Percentiles rank a stretch among this genome's conserved stretches.
These are phyloP conservation scores for Albifimbria verrucaria DNA, from an alignment of 2,329 filamentous ascomycete genomes.

Conservation along the genomic window DNA sequence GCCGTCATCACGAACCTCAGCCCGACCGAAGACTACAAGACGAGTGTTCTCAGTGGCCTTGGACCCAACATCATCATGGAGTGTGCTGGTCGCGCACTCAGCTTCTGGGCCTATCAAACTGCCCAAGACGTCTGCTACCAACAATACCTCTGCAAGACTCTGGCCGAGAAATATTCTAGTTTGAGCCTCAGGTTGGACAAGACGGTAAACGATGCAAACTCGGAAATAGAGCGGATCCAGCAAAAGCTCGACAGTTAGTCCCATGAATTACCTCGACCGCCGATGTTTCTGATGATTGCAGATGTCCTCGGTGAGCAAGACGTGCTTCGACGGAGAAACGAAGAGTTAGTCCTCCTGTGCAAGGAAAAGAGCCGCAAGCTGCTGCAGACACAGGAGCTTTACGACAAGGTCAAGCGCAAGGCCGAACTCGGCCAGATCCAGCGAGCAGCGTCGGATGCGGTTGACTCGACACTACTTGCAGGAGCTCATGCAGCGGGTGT, in stretches of 20 bases:
- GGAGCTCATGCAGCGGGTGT: slow-evolving; percentile 6
- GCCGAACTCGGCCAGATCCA: slow-evolving; percentile 53
- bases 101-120: slow-evolving; percentile 85
- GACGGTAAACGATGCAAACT: slow-evolving; percentile 70
- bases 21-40: slow-evolving; percentile 87
- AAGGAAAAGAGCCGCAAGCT: slow-evolving; percentile 70
- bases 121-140: slow-evolving; percentile 82
- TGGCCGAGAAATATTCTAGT: slow-evolving; percentile 67
- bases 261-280: not conserved
- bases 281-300: slow-evolving; percentile 18
- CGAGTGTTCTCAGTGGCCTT: slow-evolving; percentile 77
- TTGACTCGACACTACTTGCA: slow-evolving; percentile 23
- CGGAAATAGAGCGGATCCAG: slow-evolving; percentile 65
- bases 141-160: slow-evolving; percentile 66
- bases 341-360: slow-evolving; percentile 64
- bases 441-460: slow-evolving; percentile 46
- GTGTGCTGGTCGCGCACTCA: slow-evolving; percentile 73
- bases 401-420: slow-evolving; percentile 57
- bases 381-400: slow-evolving; percentile 63
- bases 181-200: slow-evolving; percentile 69
- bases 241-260: slow-evolving; percentile 59
- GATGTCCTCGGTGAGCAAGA: slow-evolving; percentile 61
- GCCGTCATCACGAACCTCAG: slow-evolving; percentile 68
- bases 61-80: slow-evolving; percentile 82
- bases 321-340: slow-evolving; percentile 64